These are phyloP conservation scores for Salix dunnii DNA, from an alignment of 345 rosid genomes.

Conservation along the genomic window DNA sequence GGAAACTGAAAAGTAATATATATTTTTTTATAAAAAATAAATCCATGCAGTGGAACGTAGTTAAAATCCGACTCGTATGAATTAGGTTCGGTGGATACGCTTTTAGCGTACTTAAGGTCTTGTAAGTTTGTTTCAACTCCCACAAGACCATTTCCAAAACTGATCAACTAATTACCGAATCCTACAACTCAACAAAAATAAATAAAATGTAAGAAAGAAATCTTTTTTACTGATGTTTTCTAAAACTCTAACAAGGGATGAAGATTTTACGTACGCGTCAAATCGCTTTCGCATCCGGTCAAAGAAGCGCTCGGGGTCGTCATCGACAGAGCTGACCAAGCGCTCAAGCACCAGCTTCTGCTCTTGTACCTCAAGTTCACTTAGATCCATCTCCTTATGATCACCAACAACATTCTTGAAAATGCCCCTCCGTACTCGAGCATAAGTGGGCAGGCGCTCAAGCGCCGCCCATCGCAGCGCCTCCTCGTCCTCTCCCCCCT, in stretches of 20 bases:
- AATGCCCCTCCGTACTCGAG: slow-evolving; percentile 68
- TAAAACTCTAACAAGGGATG: neutral
- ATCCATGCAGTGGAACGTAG: too few species aligned
- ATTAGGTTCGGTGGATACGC: too few species aligned
- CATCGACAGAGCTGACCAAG: slow-evolving; percentile 60
- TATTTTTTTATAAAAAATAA: too few species aligned
- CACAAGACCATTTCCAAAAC: neutral
- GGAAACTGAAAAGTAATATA: too few species aligned
- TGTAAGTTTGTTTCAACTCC: neutral
- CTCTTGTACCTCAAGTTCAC: slow-evolving; percentile 62
- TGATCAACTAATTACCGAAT: neutral
- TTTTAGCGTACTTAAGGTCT: neutral
- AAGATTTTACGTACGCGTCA: slow-evolving; percentile 49
- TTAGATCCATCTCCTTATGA: slow-evolving; percentile 58
- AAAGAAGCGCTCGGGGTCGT: slow-evolving; percentile 85
- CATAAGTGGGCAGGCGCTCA: slow-evolving; percentile 81
- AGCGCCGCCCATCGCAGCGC: slow-evolving; percentile 89
- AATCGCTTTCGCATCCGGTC: slow-evolving; percentile 72
- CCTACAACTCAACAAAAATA: neutral
- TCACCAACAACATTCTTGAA: slow-evolving; percentile 68
- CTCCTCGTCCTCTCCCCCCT: slow-evolving; percentile 66
- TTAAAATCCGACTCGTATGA: too few species aligned
- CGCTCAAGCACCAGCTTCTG: slow-evolving; percentile 75
- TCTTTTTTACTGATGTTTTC: neutral
- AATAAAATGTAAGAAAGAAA: neutral